phyloP scores from a whole-genome alignment of 148 eudicot species.

The Amaranthus hypochondriacus region DNA sequence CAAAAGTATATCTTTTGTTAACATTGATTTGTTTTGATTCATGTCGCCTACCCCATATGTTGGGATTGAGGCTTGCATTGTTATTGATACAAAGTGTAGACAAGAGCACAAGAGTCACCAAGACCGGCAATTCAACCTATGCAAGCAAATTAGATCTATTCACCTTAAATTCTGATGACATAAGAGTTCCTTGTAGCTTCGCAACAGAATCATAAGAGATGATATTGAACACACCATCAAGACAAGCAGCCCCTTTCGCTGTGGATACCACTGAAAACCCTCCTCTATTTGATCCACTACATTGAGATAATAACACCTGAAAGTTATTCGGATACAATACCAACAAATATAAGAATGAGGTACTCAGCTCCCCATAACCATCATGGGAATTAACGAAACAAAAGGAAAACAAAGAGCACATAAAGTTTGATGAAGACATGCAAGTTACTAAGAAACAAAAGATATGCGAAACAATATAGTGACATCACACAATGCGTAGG shows the following conservation, averaged over 20 bases:
- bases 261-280: conserved; percentile 74
- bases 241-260: conserved; percentile 54
- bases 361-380: background rate
- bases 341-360: conserved; percentile 3
- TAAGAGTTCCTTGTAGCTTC: conserved; percentile 60
- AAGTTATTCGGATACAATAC: conserved; percentile 5
- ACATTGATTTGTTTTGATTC: too few species aligned
- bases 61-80: too few species aligned
- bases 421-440: background rate
- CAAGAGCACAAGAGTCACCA: too few species aligned
- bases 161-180: conserved; percentile 74
- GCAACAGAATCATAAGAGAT: conserved; percentile 84
- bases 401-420: too few species aligned
- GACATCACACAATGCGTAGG: too few species aligned
- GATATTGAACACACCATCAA: conserved; percentile 88
- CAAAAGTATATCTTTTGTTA: too few species aligned
- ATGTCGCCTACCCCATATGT: too few species aligned
- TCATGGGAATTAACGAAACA: conserved; percentile 3
- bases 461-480: background rate
- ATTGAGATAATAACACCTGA: conserved; percentile 88
- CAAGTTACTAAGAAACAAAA: background rate
- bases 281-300: conserved; percentile 72
- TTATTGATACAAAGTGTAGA: too few species aligned
- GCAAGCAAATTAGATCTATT: background rate
- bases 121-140: conserved; percentile 1